phyloP scores from a whole-genome alignment of 140 eudicot species.

The Stevia rebaudiana region DNA sequence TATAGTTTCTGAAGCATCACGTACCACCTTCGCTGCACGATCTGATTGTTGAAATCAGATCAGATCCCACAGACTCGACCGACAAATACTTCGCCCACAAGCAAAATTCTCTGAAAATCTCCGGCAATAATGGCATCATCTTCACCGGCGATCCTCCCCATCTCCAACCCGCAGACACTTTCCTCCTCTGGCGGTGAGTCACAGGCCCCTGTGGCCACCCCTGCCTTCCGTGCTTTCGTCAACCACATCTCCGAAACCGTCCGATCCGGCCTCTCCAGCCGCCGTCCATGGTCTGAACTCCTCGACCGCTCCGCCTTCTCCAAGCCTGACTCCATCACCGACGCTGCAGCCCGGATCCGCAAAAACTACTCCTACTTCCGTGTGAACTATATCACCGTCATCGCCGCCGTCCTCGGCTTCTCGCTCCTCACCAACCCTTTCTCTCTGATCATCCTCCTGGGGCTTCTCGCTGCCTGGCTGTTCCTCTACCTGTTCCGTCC shows the following conservation, averaged over 20 bases:
- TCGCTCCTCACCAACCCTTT: slow-evolving; percentile 77
- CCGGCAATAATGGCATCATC: slow-evolving; percentile 49
- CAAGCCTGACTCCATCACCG: slow-evolving; percentile 76
- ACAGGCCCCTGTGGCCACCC: slow-evolving; percentile 36
- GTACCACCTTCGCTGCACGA: too few species aligned
- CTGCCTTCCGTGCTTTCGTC: slow-evolving; percentile 72
- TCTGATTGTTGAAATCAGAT: slow-evolving; percentile 3
- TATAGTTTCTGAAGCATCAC: too few species aligned
- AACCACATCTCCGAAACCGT: slow-evolving; percentile 49
- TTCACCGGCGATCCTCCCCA: slow-evolving; percentile 67
- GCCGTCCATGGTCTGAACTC: slow-evolving; percentile 95
- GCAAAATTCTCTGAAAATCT: slow-evolving; percentile 12
- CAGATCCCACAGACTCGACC: slow-evolving; percentile 21
- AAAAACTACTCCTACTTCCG: slow-evolving; percentile 80
- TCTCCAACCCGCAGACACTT: slow-evolving; percentile 37
- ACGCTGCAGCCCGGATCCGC: slow-evolving; percentile 72
- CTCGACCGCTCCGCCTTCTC: slow-evolving; percentile 80
- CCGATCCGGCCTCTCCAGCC: slow-evolving; percentile 59
- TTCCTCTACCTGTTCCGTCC: slow-evolving; percentile 84
- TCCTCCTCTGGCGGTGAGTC: slow-evolving; percentile 25
- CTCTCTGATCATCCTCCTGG: slow-evolving; percentile 61
- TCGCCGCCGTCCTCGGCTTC: slow-evolving; percentile 57
- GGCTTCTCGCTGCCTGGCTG: slow-evolving; percentile 70
- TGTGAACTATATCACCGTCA: slow-evolving; percentile 53
- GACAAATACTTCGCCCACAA: slow-evolving; percentile 4